Evolutionary conservation across 805 yeast species (phyloP), one percentile per base, ranked within the genome.

Genomic region (Kurtzmaniella fragi): DNA sequence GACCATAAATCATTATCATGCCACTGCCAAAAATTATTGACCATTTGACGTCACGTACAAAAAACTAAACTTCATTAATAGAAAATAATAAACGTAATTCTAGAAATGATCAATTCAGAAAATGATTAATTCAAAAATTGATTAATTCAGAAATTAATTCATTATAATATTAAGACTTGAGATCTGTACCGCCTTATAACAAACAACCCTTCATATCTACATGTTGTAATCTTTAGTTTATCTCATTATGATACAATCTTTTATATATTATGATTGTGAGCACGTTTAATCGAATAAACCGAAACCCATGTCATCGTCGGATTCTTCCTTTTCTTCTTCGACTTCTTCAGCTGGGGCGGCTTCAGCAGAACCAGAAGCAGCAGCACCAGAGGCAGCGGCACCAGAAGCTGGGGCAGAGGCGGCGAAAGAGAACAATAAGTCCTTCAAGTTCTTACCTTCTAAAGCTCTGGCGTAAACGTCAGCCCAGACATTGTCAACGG

Each of bases 221-320:
- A 20, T 20, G 25, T 5, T 20, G 5, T 5, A 20, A 5, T 20
- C 25, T 20, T 20, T 30, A 32, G 20, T 17, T 17, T 32, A 25
- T 32, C 20, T 32, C 34, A 32, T 32, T 17, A 17, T 32, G 34
- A 32, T 32, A 32, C 34, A 32, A 31, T 16, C 16, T 17, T 32
- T 11, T 32, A 17, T 17, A 13, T 32, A 32, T 16, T 16, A n/a
- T 32, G 13, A 13, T 32, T 20, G 14, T 17, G 25, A 10, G 17
- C 15, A 13, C 37, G 50, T 40, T 80, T 93, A 93, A 81, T 93
- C 99, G 83, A 93, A 93, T 72, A 93, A 85, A 80, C 95, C 95
- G 82, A 84, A 80, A 60, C 95, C 95, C 95, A 85, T 83, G 73
- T 83, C 91, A 59, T 80, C 86, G 52, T 78, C 77, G 64, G 77